A percentile compares a stretch with the other conserved stretches of the same genome.
Evolutionary conservation across 2,329 filamentous ascomycete species (phyloP).

Genomic region (Calonectria leucothoes): DNA sequence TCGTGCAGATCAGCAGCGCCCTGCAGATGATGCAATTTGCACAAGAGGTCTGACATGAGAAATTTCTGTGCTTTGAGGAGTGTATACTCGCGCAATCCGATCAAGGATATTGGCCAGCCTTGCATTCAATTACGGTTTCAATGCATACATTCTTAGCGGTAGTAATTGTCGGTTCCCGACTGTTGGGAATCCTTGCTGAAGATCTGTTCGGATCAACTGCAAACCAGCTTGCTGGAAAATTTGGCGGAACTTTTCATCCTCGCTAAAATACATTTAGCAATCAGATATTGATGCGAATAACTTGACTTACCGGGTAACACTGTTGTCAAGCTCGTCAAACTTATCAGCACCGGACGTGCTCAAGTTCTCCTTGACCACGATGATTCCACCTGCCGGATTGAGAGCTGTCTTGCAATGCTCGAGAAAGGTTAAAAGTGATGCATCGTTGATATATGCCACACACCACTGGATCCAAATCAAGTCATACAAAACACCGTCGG

Average conservation of each 20-base stretch:
- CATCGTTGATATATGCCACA: slow-evolving; percentile 82
- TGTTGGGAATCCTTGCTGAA: neutral
- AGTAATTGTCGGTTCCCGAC: neutral
- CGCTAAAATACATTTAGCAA: neutral
- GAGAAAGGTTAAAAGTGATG: slow-evolving; percentile 76
- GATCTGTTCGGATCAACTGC: neutral
- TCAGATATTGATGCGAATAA: too few relatives aligned
- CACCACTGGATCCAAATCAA: slow-evolving; percentile 95
- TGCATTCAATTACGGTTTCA: neutral
- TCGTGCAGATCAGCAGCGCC: too few relatives aligned
- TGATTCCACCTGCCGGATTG: slow-evolving; percentile 39
- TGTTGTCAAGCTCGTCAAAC: slow-evolving; percentile 81
- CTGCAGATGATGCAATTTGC: too few relatives aligned
- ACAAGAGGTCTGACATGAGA: too few relatives aligned
- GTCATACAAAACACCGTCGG: slow-evolving; percentile 69
- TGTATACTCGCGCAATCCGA: neutral
- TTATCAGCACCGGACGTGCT: slow-evolving; percentile 69
- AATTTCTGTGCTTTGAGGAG: too few relatives aligned
- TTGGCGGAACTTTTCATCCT: neutral
- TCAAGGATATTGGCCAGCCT: neutral
- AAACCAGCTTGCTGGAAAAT: neutral
- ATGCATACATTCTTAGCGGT: neutral
- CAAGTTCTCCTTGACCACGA: slow-evolving; percentile 76
- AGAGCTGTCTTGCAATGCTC: slow-evolving; percentile 64
- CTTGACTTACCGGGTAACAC: slow-evolving; percentile 72